Conservation (phyloP, 1,284 basidiomycete genomes). For the Papiliotrema nemorosa region DNA sequence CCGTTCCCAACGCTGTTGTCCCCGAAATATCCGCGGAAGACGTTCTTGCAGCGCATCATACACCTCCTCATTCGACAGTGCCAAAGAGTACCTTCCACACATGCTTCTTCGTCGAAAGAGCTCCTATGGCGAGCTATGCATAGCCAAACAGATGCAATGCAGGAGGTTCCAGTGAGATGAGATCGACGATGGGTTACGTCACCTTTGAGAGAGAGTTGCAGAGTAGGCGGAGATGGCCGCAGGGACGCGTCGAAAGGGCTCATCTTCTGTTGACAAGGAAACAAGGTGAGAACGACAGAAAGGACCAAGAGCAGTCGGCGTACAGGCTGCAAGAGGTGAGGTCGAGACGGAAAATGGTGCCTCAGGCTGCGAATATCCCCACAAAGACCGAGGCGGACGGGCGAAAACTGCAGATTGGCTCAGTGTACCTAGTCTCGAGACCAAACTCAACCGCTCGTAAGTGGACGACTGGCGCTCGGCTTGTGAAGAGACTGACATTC, state of each 20-base stretch:
- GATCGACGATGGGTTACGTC: not conserved
- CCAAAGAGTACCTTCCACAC: conserved; percentile 43
- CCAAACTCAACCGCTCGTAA: not conserved
- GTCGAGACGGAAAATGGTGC: no score
- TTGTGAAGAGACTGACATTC: not conserved
- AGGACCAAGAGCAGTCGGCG: no score
- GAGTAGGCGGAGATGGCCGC: no score
- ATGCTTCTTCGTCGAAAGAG: conserved; percentile 11
- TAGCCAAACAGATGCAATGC: not conserved
- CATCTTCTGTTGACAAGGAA: no score
- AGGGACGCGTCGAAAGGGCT: no score
- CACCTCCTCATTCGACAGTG: conserved; percentile 34
- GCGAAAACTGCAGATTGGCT: not conserved
- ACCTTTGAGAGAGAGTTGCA: no score
- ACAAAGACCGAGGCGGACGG: no score
- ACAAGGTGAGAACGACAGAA: no score
- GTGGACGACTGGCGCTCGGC: not conserved
- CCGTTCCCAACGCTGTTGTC: conserved; percentile 35
- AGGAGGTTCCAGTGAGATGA: not conserved
- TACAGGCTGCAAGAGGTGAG: no score
- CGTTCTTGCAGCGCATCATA: conserved; percentile 31
- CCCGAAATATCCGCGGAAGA: conserved; percentile 20
- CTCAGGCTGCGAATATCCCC: no score
- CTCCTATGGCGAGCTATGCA: not conserved
- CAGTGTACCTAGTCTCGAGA: not conserved